Base-by-base conservation (phyloP, 2,329 filamentous ascomycete species). In the Talaromyces albobiverticillius region DNA sequence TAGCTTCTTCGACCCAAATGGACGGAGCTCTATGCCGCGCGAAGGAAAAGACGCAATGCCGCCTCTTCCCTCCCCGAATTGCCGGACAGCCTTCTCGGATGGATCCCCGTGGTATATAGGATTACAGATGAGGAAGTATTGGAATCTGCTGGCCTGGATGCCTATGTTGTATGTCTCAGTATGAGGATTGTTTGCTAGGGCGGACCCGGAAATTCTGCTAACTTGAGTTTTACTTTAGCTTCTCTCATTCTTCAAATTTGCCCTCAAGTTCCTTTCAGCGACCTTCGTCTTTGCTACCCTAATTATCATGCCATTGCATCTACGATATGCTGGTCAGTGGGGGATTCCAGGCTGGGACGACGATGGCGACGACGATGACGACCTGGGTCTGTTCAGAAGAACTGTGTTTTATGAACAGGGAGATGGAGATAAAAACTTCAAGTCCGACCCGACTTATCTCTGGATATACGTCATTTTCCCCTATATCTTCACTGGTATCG, bases 401-500 rank as follows among this genome's bases (percentile, higher is more conserved):
- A 34, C 25, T 41, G 29, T 40, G 20, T n/a, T 53, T 25, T 20
- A n/a, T 22, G 31, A 10, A 29, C 10, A 51, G 2, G 47, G 46
- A 6, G 32, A 48, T 10, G 16, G 31, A 38, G 53, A 59, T 18
- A 60, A 62, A 18, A 66, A 38, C 56, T 63, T 14, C 66, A 71
- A 54, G 68, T 60, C 63, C 0, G 69, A 74, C 31, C 68, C 68
- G 8, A 67, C 78, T 54, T 96, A 92, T 63, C 76, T 96, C 1
- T 96, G 93, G 91, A 89, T 93, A 14, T 96, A 97, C 66, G 82
- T 96, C 13, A 79, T 89, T n/a, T 99, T 99, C 64, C 89, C 91
- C 1, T 99, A 96, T 75, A 80, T 97, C 48, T 99, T 97, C 70
- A 93, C 88, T 5, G 83, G 78, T 1, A 74, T 97, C 40, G 88